Conservation (phyloP, 768 basidiomycete genomes). For the Tylopilus sp. region DNA sequence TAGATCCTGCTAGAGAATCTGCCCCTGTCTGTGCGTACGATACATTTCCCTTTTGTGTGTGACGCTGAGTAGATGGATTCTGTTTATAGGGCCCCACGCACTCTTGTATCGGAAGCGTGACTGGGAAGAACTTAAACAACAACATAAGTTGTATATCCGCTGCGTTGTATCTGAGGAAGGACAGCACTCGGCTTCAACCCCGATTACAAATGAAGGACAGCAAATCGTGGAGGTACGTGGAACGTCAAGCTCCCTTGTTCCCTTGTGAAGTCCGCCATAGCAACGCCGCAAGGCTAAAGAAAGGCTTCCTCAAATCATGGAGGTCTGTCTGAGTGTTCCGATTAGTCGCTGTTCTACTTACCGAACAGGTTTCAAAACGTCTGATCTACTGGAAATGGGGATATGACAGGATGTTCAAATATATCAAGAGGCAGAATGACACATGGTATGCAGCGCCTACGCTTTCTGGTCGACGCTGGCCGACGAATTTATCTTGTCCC, state of each 20-base stretch:
- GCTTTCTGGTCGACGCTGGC: neutral
- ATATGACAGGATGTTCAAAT: constrained; percentile 9
- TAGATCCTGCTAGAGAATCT: neutral
- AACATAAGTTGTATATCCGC: constrained; percentile 1
- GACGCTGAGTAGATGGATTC: neutral
- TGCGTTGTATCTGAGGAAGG: neutral
- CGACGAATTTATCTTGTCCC: neutral
- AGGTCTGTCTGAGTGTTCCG: constrained; percentile 10
- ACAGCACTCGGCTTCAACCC: neutral
- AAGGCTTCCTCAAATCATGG: constrained; percentile 15
- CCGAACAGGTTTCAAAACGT: constrained; percentile 17
- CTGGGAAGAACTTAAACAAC: constrained; percentile 4
- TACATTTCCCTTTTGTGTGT: neutral
- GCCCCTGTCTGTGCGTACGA: constrained; percentile 14
- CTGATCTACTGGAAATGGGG: constrained; percentile 27
- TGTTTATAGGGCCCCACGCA: constrained; percentile 19
- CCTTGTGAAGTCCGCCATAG: neutral
- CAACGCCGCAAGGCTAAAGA: neutral
- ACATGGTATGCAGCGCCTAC: constrained; percentile 11
- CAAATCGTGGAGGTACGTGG: constrained; percentile 2
- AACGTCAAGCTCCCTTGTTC: neutral
- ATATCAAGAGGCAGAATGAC: constrained; percentile 7
- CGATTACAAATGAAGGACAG: neutral
- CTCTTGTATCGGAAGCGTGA: constrained; percentile 21
- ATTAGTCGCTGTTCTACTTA: neutral